Evolutionary conservation across 495 filamentous ascomycete species (phyloP).

Genomic region (Talaromyces ruber): DNA sequence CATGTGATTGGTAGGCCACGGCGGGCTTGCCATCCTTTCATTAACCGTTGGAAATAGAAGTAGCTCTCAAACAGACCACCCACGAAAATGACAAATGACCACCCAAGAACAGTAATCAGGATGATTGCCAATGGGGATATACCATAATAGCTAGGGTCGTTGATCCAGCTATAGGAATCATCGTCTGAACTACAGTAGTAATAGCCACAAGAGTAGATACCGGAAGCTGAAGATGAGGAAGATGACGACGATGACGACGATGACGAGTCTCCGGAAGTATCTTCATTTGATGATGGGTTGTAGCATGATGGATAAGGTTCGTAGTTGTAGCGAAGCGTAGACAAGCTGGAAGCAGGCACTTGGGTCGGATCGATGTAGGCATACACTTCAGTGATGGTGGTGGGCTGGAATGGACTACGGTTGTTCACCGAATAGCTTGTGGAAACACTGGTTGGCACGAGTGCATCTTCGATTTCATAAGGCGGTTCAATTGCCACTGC

Average conservation of each 20-base stretch:
- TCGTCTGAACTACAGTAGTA: slow-evolving; percentile 12
- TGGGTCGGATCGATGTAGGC: slow-evolving; percentile 24
- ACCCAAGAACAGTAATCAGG: slow-evolving; percentile 29
- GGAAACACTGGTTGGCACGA: slow-evolving; percentile 16
- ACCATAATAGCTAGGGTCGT: slow-evolving; percentile 15
- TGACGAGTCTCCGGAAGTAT: slow-evolving; percentile 5
- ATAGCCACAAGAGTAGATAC: slow-evolving; percentile 3
- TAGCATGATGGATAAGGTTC: slow-evolving; percentile 8
- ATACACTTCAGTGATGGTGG: slow-evolving; percentile 20
- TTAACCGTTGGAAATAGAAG: slow-evolving; percentile 42
- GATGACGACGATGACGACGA: slow-evolving; percentile 6
- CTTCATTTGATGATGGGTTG: slow-evolving; percentile 4
- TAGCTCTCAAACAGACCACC: slow-evolving; percentile 41
- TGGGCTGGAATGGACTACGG: slow-evolving; percentile 15
- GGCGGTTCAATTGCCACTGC: slow-evolving; percentile 14
- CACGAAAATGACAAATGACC: slow-evolving; percentile 33
- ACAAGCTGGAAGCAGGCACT: slow-evolving; percentile 16
- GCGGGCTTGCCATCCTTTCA: slow-evolving; percentile 38
- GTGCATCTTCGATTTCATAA: slow-evolving; percentile 4
- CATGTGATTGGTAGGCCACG: slow-evolving; percentile 42
- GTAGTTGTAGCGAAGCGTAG: slow-evolving; percentile 15
- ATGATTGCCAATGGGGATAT: slow-evolving; percentile 24
- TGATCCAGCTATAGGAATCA: slow-evolving; percentile 15
- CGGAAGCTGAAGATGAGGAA: slow-evolving; percentile 3
- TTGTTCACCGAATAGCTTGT: slow-evolving; percentile 24